These are phyloP conservation scores for Candida nonsorbophila DNA, from an alignment of 805 yeast genomes.

Conservation along the genomic window DNA sequence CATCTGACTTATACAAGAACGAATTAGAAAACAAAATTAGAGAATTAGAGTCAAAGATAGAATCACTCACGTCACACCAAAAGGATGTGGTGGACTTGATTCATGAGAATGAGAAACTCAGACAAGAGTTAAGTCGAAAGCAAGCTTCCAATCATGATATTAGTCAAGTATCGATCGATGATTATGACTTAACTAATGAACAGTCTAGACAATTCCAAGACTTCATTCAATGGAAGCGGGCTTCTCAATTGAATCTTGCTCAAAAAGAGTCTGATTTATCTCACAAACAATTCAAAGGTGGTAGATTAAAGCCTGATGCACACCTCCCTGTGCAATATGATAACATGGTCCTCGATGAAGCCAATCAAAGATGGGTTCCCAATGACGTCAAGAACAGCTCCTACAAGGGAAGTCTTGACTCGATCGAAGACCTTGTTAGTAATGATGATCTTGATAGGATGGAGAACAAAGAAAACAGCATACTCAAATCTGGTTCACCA, in stretches of 20 bases:
- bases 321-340: conserved; percentile 30
- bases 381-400: conserved; percentile 14
- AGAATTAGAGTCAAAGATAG: conserved; percentile 5
- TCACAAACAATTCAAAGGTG: conserved; percentile 12
- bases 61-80: conserved; percentile 3
- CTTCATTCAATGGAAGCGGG: conserved; percentile 30
- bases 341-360: conserved; percentile 26
- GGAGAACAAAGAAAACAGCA: conserved; percentile 1
- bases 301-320: conserved; percentile 30
- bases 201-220: conserved; percentile 13
- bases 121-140: conserved; percentile 5
- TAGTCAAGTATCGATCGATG: conserved; percentile 14
- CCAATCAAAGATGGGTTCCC: conserved; percentile 24
- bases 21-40: conserved; percentile 7
- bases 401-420: conserved; percentile 25
- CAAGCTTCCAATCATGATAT: conserved; percentile 1
- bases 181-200: conserved; percentile 15
- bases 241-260: conserved; percentile 33
- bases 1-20: conserved; percentile 1
- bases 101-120: conserved; percentile 8
- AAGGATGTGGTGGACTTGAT: conserved; percentile 12
- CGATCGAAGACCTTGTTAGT: conserved; percentile 31
- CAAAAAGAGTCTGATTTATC: too few relatives aligned
- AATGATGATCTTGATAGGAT: conserved; percentile 7
- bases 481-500: too few relatives aligned